Conservation (phyloP, 1,284 basidiomycete genomes). For the Puccinia coronata region DNA sequence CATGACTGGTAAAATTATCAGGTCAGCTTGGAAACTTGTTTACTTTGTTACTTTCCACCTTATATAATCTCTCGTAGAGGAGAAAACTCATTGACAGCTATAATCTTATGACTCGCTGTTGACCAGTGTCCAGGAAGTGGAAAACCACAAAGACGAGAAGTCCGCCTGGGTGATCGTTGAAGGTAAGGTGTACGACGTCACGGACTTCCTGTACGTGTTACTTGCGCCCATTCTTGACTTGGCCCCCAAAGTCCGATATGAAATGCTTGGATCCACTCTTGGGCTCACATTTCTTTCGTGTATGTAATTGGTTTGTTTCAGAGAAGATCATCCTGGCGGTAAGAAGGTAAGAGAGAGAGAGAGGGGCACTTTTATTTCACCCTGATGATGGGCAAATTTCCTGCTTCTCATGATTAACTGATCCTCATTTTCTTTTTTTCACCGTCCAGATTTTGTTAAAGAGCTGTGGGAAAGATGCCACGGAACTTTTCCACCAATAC, state of each 20-base stretch:
- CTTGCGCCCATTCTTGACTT: too few relatives aligned
- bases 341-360: conserved; percentile 22
- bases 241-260: too few relatives aligned
- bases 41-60: too few relatives aligned
- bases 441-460: conserved; percentile 16
- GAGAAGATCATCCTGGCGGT: conserved; percentile 45
- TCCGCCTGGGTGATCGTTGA: conserved; percentile 57
- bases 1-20: background rate
- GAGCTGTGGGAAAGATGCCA: conserved; percentile 40
- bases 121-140: conserved; percentile 53
- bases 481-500: conserved; percentile 35
- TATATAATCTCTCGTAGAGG: too few relatives aligned
- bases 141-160: conserved; percentile 55
- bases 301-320: too few relatives aligned
- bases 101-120: too few relatives aligned
- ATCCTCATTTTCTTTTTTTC: background rate
- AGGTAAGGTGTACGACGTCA: conserved; percentile 56
- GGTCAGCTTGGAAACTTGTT: background rate
- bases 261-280: too few relatives aligned
- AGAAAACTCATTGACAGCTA: too few relatives aligned
- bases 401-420: background rate
- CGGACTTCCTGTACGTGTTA: conserved; percentile 52
- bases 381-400: too few relatives aligned
- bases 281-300: too few relatives aligned
- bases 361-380: too few relatives aligned